phyloP scores from a whole-genome alignment of 305 asterid species.

The Ilex paraguariensis region DNA sequence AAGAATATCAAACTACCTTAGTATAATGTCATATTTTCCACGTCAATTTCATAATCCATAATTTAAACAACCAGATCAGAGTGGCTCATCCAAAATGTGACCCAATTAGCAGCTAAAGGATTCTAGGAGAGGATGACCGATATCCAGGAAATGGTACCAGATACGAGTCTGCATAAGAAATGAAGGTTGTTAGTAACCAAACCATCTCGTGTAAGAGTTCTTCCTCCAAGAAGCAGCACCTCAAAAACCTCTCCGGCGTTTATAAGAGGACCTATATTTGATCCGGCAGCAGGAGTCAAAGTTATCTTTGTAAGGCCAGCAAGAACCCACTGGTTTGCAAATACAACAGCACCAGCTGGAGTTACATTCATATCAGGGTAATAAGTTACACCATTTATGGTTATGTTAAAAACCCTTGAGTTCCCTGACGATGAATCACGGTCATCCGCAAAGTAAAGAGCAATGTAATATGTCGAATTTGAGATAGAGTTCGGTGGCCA shows the following conservation, averaged over 20 bases:
- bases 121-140: neutral
- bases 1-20: too few relatives aligned
- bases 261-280: constrained; percentile 67
- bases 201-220: constrained; percentile 88
- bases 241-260: constrained; percentile 87
- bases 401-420: constrained; percentile 49
- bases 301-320: constrained; percentile 64
- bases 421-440: constrained; percentile 36
- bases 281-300: constrained; percentile 55
- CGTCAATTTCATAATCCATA: too few relatives aligned
- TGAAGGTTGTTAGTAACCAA: constrained; percentile 8
- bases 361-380: constrained; percentile 51
- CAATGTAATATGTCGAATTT: constrained; percentile 43
- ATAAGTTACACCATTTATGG: constrained; percentile 57
- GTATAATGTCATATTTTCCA: too few relatives aligned
- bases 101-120: constrained; percentile 2
- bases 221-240: constrained; percentile 57
- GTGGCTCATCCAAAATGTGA: neutral
- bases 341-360: constrained; percentile 60
- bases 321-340: constrained; percentile 75
- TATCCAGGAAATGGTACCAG: neutral
- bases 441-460: constrained; percentile 75
- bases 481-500: constrained; percentile 76
- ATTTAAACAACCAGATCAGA: neutral
- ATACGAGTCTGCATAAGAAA: too few relatives aligned